Evolutionary conservation across 306 rosid genomes (phyloP).

Genomic region (Betula pendula): DNA sequence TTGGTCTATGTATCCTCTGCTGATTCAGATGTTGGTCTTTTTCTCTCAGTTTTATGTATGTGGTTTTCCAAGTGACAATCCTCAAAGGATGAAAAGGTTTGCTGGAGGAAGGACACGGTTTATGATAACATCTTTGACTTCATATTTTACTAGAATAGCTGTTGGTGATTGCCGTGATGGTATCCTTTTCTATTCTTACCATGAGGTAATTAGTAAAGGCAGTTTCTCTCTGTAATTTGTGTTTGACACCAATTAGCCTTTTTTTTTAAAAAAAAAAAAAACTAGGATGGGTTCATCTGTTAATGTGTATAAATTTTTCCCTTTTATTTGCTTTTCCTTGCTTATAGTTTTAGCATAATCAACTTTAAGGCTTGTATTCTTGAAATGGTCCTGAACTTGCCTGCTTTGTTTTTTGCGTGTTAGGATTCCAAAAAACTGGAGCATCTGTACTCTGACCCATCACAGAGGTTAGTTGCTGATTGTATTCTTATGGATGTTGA

Average conservation of each 20-base stretch:
- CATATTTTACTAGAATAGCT: slow-evolving; percentile 79
- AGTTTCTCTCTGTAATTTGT: slow-evolving; percentile 9
- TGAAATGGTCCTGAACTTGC: slow-evolving; percentile 31
- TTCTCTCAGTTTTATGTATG: slow-evolving; percentile 77
- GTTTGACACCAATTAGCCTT: not conserved
- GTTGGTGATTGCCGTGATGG: slow-evolving; percentile 99
- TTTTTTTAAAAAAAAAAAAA: too few relatives aligned
- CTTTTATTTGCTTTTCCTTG: not conserved
- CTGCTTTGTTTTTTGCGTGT: slow-evolving; percentile 36
- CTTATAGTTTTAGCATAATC: slow-evolving; percentile 19
- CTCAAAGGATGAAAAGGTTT: slow-evolving; percentile 61
- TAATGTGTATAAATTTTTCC: not conserved
- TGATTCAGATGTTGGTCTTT: slow-evolving; percentile 36
- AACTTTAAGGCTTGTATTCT: slow-evolving; percentile 11
- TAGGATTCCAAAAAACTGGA: slow-evolving; percentile 77
- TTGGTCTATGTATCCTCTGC: slow-evolving; percentile 9
- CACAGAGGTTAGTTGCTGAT: slow-evolving; percentile 85
- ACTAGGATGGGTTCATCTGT: not conserved
- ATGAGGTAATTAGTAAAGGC: slow-evolving; percentile 65
- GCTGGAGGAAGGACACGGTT: slow-evolving; percentile 69
- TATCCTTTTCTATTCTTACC: slow-evolving; percentile 67
- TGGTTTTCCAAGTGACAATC: slow-evolving; percentile 82
- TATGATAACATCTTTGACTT: slow-evolving; percentile 74
- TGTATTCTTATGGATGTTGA: slow-evolving; percentile 80
- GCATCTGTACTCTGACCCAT: slow-evolving; percentile 82